Base-by-base conservation (phyloP, 2,329 filamentous ascomycete genomes). In the Trichophyton equinum region DNA sequence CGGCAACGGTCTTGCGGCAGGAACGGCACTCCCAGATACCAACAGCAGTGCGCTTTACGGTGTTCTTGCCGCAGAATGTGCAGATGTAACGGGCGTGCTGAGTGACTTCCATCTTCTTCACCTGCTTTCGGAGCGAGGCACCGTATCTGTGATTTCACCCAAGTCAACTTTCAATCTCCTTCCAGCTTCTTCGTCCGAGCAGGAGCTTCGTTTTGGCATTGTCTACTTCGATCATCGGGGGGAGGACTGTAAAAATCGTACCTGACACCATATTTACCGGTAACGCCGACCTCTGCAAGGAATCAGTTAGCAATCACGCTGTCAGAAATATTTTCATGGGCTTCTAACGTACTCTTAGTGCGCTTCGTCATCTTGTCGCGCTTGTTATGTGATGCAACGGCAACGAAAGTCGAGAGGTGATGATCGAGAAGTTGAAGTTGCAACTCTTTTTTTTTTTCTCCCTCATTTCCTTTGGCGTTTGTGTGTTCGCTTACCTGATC, bases 101-200 rank as follows among this genome's bases (percentile, higher is more conserved):
- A 74, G 89, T 89, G 79, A 97, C 89, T 87, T 97, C 94, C 88
- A 96, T 96, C 89, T 96, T 96, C 90, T 97, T 97, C 76, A 94
- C 87, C 79, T 91, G 91, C 86, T 97, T 97, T 82, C 91, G 90
- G 81, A 97, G 90, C 75, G 94, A 97, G 77, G 94, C 92, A 91
- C 92, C 94, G 81, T 95, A 95, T 85, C 90, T 92, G 71, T 55
- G n/a, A 20, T 36, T 8, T 36, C 49, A n/a, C 30, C 27, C 49
- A 55, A 1, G 49, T 55, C 25, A 55, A 55, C 11, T 4, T 53
- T 20, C 27, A n/a, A 27, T 15, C 6, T 18, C 40, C n/a, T 15
- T 20, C 27, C 49, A 36, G 36, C 49, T 8, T 6, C 27, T 27
- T 20, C 27, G 15, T 36, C 18, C 27, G 27, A 33, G 49, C 13